Base-by-base conservation (phyloP, 371 early-diverging fungal genomes). In the Apophysomyces trapeziformis region DNA sequence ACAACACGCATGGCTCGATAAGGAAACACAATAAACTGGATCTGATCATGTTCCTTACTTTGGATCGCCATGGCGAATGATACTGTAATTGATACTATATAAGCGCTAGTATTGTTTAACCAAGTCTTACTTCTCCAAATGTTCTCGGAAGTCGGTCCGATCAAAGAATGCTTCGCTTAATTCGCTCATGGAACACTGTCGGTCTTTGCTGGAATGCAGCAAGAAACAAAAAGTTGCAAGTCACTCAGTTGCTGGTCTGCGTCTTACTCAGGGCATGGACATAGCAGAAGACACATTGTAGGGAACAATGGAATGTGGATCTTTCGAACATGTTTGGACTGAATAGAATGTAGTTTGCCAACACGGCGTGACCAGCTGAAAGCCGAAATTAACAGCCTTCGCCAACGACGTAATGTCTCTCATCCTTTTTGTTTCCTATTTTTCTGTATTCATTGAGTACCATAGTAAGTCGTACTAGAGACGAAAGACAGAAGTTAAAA, bases 381-480 rank as follows among this genome's bases (percentile, higher is more conserved):
- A 50, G 62, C 66, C 12, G 65, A 69, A 26, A 57, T 69, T 21
- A 50, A 38, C 7, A 58, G 62, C 32, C 39, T 69, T 60, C 65
- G 66, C 12, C 61, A 65, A 35, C 65, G 70, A 58, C 56, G 70
- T 63, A 69, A 69, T 57, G 32, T 26, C 32, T 21, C 21, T 26
- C 3, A 26, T 26, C 32, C 2, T 26, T 26, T 26, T 26, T 26
- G 1, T 26, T 26, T 37, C 13, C 13, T 14, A n/a, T 16, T 16
- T 26, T 41, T n/a, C 41, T 26, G n/a, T 63, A 57, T 60, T 54
- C 32, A 60, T 38, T 46, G 45, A 13, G 26, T 35, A 38, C 32
- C 32, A 1, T 60, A 79, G 79, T 79, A 63, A 21, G 37, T 36
- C 14, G 11, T 2, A 72, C 73, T 11, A 66, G 67, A 32, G 70